Evolutionary conservation across 2,329 filamentous ascomycete genomes (phyloP).

Genomic region (Sporothrix pseudoabietina): DNA sequence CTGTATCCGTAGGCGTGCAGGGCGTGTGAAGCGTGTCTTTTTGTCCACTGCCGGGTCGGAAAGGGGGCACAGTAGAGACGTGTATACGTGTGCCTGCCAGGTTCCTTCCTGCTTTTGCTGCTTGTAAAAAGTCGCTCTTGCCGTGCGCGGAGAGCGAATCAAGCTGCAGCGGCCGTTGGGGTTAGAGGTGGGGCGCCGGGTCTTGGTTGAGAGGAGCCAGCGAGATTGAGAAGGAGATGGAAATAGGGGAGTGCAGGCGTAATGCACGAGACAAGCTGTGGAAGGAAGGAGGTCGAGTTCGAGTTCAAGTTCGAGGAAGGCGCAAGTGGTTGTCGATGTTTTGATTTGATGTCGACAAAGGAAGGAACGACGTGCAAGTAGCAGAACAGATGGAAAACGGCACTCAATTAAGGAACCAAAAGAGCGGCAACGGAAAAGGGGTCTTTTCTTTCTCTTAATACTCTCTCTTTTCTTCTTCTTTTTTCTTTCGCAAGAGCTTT

Average conservation of each 20-base stretch:
- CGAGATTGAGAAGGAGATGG: constrained; percentile 13
- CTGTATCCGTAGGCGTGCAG: not conserved
- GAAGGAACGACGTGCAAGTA: not conserved
- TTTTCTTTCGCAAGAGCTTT: constrained; percentile 13
- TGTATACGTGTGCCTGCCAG: not conserved
- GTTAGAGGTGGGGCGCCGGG: constrained; percentile 23
- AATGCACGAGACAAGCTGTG: constrained; percentile 9
- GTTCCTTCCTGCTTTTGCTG: not conserved
- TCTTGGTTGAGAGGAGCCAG: constrained; percentile 24
- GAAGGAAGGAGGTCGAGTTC: not conserved
- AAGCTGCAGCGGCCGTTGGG: constrained; percentile 25
- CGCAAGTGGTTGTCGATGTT: constrained; percentile 11
- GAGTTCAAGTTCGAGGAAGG: not conserved
- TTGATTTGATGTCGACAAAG: not conserved
- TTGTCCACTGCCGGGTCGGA: constrained; percentile 8
- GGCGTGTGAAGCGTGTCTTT: not conserved
- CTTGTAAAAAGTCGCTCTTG: not conserved
- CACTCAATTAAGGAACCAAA: not conserved
- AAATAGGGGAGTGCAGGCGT: not conserved
- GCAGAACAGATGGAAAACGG: not conserved
- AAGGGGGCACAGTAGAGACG: not conserved
- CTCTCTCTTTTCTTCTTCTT: constrained; percentile 18
- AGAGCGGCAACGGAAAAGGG: not conserved
- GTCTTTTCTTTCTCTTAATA: not conserved
- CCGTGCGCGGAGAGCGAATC: constrained; percentile 17